Base-by-base conservation (phyloP, 2,329 filamentous ascomycete genomes). In the Nakataea oryzae region DNA sequence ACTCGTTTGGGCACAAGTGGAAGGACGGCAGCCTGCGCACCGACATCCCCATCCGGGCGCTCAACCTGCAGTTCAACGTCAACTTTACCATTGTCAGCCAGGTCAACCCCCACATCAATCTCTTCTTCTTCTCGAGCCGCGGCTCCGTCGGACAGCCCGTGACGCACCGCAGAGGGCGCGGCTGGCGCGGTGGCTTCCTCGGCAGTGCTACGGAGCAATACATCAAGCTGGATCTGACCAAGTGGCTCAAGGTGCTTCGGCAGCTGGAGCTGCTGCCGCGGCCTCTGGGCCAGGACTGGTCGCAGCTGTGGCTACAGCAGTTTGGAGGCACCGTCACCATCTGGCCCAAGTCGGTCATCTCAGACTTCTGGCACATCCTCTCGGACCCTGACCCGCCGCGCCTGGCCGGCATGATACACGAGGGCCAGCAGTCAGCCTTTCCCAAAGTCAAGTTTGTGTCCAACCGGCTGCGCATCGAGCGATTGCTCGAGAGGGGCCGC, bases 1-100 rank as follows among this genome's bases (percentile, higher is more conserved):
- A 96, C 74, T 96, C 91, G 0, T 99, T 99, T 71, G 95, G 95
- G 0, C 93, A 97, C 79, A 97, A 97, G 76, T 99, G 95, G 95
- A 99, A 99, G 75, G 95, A 99, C 72, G 95, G 95, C 61, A 95
- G 89, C 67, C 77, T 99, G 62, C 85, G 95, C 50, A 99, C 95
- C 1, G 95, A 99, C 70, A 97, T 99, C 30, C 95, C 95, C 0
- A 85, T 99, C 70, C 95, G 93, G 74, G 89, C 93, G 1, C 81
- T 99, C 60, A 97, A 99, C 73, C 81, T 96, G 1, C 91, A 97
- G 71, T 99, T 99, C 79, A 97, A 97, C 73, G 95, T 97, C 73
- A 97, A 96, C 73, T 99, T 97, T 74, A 93, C 90, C 66, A 93
- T 99, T 66, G 95, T 87, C 68, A 83, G 81, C 67, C 84, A 92